A percentile compares a stretch with the other conserved stretches of the same genome.
phyloP scores from a whole-genome alignment of 208 protist species.

The Willaertia magna region DNA sequence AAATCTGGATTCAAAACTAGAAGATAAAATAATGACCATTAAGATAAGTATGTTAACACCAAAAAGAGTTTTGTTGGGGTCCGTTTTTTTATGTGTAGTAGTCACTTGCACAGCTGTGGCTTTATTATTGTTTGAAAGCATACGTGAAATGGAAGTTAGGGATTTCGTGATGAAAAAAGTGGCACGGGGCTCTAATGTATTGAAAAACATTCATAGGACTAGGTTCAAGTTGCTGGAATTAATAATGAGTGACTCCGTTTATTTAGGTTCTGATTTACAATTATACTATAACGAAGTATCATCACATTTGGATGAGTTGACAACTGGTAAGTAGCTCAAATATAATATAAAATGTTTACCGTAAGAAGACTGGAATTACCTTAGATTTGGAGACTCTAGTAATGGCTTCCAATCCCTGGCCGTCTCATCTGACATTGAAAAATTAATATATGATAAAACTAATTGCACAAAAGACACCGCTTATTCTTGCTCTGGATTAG shows the following conservation, averaged over 20 bases:
- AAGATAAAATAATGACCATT: not conserved
- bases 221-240: not conserved
- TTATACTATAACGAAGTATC: not conserved
- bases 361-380: not conserved
- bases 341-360: not conserved
- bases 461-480: too few species aligned
- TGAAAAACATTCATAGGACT: not conserved
- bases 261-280: too few species aligned
- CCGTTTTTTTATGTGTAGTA: not conserved
- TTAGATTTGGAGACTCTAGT: too few species aligned
- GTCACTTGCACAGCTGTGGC: not conserved
- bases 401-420: too few species aligned
- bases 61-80: not conserved
- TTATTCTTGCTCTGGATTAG: too few species aligned
- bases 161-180: not conserved
- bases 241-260: too few species aligned
- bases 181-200: not conserved
- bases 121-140: not conserved
- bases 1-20: not conserved
- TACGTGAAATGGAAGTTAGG: not conserved
- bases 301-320: not conserved
- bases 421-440: not conserved
- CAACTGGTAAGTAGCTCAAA: not conserved
- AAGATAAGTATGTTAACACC: not conserved
- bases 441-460: too few species aligned